phyloP scores from a whole-genome alignment of 75 land plant genomes.

The Pinus taeda region DNA sequence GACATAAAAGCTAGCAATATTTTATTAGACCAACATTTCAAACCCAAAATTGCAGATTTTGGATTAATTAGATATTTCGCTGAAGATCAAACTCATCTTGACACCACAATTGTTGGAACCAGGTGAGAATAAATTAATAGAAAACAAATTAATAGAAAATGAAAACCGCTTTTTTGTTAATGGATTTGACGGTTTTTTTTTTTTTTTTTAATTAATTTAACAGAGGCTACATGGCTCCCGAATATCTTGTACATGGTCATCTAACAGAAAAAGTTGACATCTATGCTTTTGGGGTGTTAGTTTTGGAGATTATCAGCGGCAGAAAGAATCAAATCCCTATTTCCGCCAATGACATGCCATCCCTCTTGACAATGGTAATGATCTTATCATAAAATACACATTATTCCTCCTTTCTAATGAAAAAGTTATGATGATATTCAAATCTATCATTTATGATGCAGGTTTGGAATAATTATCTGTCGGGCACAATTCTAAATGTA shows the following conservation, averaged over 20 bases:
- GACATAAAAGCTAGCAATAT: no score
- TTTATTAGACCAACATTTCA: conserved; percentile 17
- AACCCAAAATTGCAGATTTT: conserved; percentile 31
- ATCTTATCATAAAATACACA: no score
- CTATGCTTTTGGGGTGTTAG: conserved; percentile 8
- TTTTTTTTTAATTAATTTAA: no score
- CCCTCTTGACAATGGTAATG: no score
- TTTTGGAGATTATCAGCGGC: conserved; percentile 11
- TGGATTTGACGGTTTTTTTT: no score
- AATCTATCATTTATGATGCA: no score
- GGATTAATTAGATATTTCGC: conserved; percentile 6
- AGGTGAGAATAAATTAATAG: conserved; percentile 17
- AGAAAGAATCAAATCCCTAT: background rate
- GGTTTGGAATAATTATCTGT: no score
- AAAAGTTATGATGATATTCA: no score
- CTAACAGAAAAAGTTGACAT: conserved; percentile 17
- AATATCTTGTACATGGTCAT: conserved; percentile 11
- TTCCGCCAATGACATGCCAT: no score
- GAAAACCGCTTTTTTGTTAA: no score
- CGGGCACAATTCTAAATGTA: no score
- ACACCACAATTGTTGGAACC: conserved; percentile 37
- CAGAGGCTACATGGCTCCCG: conserved; percentile 19
- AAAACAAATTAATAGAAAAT: background rate
- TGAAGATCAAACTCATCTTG: conserved; percentile 26
- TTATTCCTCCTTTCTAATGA: no score